Evolutionary conservation across 257 asterid genomes (phyloP), one percentile per base, ranked within the genome.

Genomic region (Solanum raphanifolium): DNA sequence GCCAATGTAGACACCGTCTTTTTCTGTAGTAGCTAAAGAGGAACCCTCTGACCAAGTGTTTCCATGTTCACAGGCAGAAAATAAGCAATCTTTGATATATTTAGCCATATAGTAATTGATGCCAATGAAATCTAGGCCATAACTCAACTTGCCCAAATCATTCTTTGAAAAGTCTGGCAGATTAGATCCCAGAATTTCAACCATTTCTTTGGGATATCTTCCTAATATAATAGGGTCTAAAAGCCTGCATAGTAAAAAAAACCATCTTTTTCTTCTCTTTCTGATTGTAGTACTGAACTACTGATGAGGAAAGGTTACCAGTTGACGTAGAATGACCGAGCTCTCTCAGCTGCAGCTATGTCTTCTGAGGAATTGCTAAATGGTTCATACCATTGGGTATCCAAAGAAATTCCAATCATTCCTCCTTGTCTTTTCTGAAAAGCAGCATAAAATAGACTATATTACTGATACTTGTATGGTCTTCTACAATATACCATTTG

Each of bases 381-480:
- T 11, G 96, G 94, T 85, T 93, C 95, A 87, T 52, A 93, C 98
- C 95, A 93, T 78, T 89, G 25, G 43, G 94, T 90, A 85, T 92
- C 91, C 86, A 92, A 88, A 4, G 88, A 90, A 35, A 94, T 92
- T 39, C 98, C 98, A 5, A 93, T 87, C n/a, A 84, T 76, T 11
- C 96, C 95, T 48, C 92, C 91, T 90, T 92, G 96, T 87, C 62
- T 76, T 87, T 90, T 85, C 94, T 93, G 89, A 21, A 92, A 25
- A 46, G 18, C 66, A 68, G 29, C 84, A 88, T 10, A 38, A 38
- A 88, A 32, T 58, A 21, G 68, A 71, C n/a, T 52, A 13, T 15
- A 1, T 13, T n/a, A 31, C 39, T 46, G 68, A 9, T 81, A 16
- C 3, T 25, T 81, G 0, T 9, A 4, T 43, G 34, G 38, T 43